Base-by-base conservation (phyloP, 106 monocot genomes). In the Allium fistulosum region DNA sequence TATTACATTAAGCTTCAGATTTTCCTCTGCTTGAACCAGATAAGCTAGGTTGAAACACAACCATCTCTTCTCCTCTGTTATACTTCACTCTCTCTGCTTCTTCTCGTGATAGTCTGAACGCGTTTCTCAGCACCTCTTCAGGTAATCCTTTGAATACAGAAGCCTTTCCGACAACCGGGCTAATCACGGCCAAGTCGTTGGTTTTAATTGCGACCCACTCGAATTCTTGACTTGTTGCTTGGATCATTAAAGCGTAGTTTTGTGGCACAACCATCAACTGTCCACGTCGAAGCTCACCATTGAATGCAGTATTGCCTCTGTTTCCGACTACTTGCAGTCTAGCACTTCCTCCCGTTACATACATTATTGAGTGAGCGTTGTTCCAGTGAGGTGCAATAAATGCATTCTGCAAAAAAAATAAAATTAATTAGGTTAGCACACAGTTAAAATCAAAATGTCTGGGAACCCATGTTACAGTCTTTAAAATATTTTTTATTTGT, bases 171-270 rank as follows among this genome's bases (percentile, higher is more conserved):
- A 50, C 73, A 37, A 81, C 57, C 26, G 61, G 67, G 65, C 72
- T 77, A 17, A 45, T 62, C 18, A 81, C 53, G 6, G 77, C 26
- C 1, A 22, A 8, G 26, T 51, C 81, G 26, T 46, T 59, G 22
- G 76, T 81, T 59, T 70, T 69, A 63, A 81, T 51, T 1, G 77
- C 47, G 9, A 81, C 81, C 77, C 77, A 81, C 58, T 76, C 81
- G 10, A 81, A 58, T 7, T 64, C 69, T 17, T 77, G 59, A 14
- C 27, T 64, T 45, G 26, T 58, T 0, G 81, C 72, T 48, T 59
- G 11, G 11, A 61, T 59, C 63, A 68, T 10, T 16, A 48, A 12
- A 47, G 59, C 69, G 17, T 63, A 79, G 63, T 79, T 56, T 64
- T 79, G 74, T 7, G 79, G 79, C 13, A 79, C 62, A 9, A 79